phyloP scores from a whole-genome alignment of 345 rosid genomes.

The Brassica incana region DNA sequence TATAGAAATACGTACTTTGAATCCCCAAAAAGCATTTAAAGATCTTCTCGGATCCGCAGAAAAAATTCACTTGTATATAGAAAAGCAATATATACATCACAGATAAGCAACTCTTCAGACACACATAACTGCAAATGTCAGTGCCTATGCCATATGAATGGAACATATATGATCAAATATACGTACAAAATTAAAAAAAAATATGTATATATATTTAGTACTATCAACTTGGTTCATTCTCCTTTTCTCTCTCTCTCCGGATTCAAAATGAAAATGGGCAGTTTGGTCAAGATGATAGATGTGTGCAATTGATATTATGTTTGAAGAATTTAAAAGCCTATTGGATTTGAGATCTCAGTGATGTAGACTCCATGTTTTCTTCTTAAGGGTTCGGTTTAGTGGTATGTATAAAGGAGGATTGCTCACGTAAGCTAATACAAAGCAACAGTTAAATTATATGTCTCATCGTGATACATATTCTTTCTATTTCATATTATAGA shows the following conservation, averaged over 20 bases:
- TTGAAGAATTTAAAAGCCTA: conserved; percentile 42
- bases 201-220: background rate
- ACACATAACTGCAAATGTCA: conserved; percentile 30
- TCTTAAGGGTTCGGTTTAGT: conserved; percentile 22
- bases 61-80: background rate
- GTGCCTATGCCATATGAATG: conserved; percentile 16
- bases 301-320: conserved; percentile 28
- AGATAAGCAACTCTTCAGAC: conserved; percentile 42
- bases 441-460: background rate
- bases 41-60: conserved; percentile 64
- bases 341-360: conserved; percentile 56
- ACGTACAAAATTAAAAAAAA: background rate
- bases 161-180: conserved; percentile 10
- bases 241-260: background rate
- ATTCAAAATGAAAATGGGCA: conserved; percentile 10
- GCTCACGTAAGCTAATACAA: conserved; percentile 13
- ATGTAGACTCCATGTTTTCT: conserved; percentile 41
- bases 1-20: conserved; percentile 57
- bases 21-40: conserved; percentile 49
- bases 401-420: background rate
- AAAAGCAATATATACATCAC: conserved; percentile 19
- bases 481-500: no score
- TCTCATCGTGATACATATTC: background rate
- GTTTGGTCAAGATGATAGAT: conserved; percentile 29
- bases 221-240: conserved; percentile 12